A percentile compares a stretch with the other conserved stretches of the same genome.
phyloP scores from a whole-genome alignment of 306 rosid genomes.

The Lathyrus aphaca region DNA sequence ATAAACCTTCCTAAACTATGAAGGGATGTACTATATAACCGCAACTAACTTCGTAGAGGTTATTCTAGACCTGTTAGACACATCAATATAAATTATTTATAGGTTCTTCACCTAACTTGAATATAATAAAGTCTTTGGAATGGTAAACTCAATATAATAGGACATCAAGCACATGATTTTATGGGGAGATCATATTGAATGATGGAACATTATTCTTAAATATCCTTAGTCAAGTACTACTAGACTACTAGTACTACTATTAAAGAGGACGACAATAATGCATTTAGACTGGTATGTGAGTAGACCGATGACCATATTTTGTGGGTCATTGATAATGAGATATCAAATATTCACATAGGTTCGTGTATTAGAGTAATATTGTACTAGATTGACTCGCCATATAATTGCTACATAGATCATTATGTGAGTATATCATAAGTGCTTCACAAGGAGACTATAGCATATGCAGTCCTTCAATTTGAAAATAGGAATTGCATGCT shows the following conservation, averaged over 20 bases:
- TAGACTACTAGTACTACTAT: neutral
- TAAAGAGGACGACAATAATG: neutral
- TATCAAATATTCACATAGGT: neutral
- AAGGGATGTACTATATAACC: conserved; percentile 1
- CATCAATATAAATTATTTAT: neutral
- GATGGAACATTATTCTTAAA: neutral
- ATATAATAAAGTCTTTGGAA: neutral
- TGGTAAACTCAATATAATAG: neutral
- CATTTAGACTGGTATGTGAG: neutral
- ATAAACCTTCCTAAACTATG: no score
- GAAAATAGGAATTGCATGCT: no score
- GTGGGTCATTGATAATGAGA: neutral
- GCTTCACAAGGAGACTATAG: neutral
- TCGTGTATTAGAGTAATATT: neutral
- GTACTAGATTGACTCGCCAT: neutral
- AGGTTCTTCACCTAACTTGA: neutral
- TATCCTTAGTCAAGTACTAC: neutral
- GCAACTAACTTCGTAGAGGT: conserved; percentile 20
- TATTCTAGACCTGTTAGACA: conserved; percentile 13
- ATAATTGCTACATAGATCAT: neutral
- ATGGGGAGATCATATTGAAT: neutral
- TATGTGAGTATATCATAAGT: neutral
- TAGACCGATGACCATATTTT: neutral
- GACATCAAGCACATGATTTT: neutral
- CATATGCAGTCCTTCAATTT: neutral